phyloP scores from a whole-genome alignment of 768 basidiomycete species.

The Rhodotorula graminis region DNA sequence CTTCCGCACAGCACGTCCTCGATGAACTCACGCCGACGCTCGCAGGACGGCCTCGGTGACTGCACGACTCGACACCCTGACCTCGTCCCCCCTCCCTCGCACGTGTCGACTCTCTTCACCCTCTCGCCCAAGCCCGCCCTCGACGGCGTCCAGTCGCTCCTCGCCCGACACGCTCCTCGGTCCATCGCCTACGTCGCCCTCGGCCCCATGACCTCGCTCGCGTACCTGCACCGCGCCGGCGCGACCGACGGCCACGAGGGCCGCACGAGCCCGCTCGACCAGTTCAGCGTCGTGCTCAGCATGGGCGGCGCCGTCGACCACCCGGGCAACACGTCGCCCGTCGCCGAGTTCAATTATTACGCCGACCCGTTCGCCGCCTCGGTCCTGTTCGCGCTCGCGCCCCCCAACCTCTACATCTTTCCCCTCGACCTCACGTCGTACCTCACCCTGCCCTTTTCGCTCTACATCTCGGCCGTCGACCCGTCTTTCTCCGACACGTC shows the following conservation, averaged over 20 bases:
- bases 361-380: slow-evolving; percentile 69
- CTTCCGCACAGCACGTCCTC: background rate
- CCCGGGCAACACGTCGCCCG: slow-evolving; percentile 69
- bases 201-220: slow-evolving; percentile 76
- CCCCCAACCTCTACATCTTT: slow-evolving; percentile 55
- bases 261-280: slow-evolving; percentile 31
- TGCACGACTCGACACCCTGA: slow-evolving; percentile 42
- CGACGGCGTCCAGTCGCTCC: slow-evolving; percentile 51
- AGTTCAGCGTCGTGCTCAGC: slow-evolving; percentile 62
- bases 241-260: too few relatives aligned
- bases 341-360: slow-evolving; percentile 69
- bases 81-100: slow-evolving; percentile 20
- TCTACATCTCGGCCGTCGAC: slow-evolving; percentile 50
- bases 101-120: slow-evolving; percentile 18
- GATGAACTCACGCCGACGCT: too few relatives aligned
- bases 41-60: slow-evolving; percentile 45
- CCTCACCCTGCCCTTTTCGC: slow-evolving; percentile 70
- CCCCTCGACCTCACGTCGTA: slow-evolving; percentile 77
- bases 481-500: slow-evolving; percentile 4
- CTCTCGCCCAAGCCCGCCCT: slow-evolving; percentile 22
- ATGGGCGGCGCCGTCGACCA: slow-evolving; percentile 95
- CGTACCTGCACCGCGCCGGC: slow-evolving; percentile 43
- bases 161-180: slow-evolving; percentile 54
- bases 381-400: slow-evolving; percentile 55
- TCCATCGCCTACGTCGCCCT: slow-evolving; percentile 68